Conservation (phyloP, 2,329 filamentous ascomycete species). For the Onygenales sp. region DNA sequence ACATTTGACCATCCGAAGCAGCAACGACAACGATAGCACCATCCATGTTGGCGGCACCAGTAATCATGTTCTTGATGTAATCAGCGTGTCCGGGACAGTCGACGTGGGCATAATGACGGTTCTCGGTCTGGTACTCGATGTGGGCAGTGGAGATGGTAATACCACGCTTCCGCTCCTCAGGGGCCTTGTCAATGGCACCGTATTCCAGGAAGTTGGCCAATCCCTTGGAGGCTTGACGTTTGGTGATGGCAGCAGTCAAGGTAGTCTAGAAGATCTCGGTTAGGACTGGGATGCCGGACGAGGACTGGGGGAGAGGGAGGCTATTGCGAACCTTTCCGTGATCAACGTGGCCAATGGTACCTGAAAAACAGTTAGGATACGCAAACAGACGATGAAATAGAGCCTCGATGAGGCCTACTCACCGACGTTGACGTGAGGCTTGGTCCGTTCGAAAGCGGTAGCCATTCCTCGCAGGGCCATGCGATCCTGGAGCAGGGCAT, state of each 20-base stretch:
- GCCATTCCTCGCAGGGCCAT: constrained; percentile 47
- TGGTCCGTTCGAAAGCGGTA: constrained; percentile 69
- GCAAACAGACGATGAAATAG: neutral
- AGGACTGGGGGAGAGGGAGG: constrained; percentile 3
- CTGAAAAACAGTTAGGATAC: constrained; percentile 32
- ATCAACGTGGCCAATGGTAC: constrained; percentile 98
- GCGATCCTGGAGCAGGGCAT: constrained; percentile 38
- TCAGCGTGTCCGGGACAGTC: constrained; percentile 99
- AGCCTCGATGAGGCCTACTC: constrained; percentile 20
- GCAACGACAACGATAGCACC: constrained; percentile 98
- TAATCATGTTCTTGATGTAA: constrained; percentile 99
- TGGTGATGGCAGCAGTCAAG: constrained; percentile 96
- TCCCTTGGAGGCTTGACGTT: constrained; percentile 92
- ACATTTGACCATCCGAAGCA: constrained; percentile 97
- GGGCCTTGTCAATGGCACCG: constrained; percentile 96
- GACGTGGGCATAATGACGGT: constrained; percentile 97
- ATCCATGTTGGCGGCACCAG: constrained; percentile 98
- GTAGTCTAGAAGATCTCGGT: constrained; percentile 59
- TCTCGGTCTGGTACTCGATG: constrained; percentile 94
- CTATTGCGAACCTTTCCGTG: constrained; percentile 75
- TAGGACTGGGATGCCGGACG: constrained; percentile 7
- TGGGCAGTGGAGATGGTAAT: constrained; percentile 98
- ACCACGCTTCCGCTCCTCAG: constrained; percentile 98
- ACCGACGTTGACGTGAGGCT: constrained; percentile 99
- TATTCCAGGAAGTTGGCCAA: constrained; percentile 93